phyloP scores from a whole-genome alignment of 495 filamentous ascomycete genomes.

The Eremomyces bilateralis region DNA sequence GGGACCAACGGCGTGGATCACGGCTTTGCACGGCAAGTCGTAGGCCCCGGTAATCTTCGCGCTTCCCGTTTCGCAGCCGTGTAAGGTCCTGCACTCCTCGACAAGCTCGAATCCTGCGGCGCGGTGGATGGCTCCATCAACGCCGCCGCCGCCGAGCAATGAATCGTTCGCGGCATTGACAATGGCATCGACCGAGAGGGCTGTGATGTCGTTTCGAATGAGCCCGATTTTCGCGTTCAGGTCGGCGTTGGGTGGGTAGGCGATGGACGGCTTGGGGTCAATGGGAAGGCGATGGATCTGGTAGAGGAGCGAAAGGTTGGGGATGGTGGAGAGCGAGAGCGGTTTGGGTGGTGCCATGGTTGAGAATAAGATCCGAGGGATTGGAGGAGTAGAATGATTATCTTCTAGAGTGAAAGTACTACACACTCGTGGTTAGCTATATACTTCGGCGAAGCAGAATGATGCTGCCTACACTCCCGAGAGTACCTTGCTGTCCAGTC shows the following conservation, averaged over 20 bases:
- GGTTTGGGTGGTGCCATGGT: too few species aligned
- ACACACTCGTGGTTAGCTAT: too few species aligned
- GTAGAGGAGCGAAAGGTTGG: constrained; percentile 12
- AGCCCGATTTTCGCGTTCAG: constrained; percentile 54
- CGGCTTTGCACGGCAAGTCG: constrained; percentile 45
- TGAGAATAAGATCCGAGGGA: too few species aligned
- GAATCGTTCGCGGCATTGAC: constrained; percentile 80
- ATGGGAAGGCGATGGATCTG: constrained; percentile 16
- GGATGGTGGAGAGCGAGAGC: constrained; percentile 7
- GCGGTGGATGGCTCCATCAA: constrained; percentile 50
- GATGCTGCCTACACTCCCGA: too few species aligned
- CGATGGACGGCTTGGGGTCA: constrained; percentile 9
- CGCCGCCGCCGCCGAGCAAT: constrained; percentile 67
- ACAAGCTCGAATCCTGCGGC: constrained; percentile 51
- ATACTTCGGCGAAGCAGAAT: too few species aligned
- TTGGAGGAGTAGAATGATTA: too few species aligned
- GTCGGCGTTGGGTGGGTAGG: constrained; percentile 4
- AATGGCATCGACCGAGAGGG: constrained; percentile 56
- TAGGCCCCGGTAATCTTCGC: constrained; percentile 73
- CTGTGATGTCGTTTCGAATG: constrained; percentile 66
- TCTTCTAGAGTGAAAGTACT: too few species aligned
- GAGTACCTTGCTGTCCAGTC: too few species aligned
- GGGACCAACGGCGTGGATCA: constrained; percentile 85
- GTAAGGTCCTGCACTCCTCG: constrained; percentile 43
- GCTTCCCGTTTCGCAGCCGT: constrained; percentile 53